These are phyloP conservation scores for Orbilia blumenaviensis DNA, from an alignment of 2,329 filamentous ascomycete species.

Conservation along the genomic window DNA sequence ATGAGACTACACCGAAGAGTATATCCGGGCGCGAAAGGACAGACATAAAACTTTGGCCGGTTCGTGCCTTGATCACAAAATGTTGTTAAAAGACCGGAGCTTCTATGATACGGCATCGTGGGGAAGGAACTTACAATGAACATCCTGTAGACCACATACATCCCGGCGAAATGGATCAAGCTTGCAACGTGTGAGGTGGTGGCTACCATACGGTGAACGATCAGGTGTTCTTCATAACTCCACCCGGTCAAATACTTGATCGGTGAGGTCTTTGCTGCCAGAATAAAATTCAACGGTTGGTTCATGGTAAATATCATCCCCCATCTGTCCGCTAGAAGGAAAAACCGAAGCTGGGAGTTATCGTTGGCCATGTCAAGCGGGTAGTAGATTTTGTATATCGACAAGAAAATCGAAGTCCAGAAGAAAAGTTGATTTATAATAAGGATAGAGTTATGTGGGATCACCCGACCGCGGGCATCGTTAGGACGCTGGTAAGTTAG, in stretches of 20 bases:
- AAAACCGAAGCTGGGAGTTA: constrained; percentile 59
- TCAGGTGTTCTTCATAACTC: constrained; percentile 73
- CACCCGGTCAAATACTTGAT: constrained; percentile 70
- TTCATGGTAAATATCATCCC: constrained; percentile 67
- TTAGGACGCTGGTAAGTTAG: constrained; percentile 46
- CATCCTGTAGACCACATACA: constrained; percentile 62
- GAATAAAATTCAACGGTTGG: constrained; percentile 68
- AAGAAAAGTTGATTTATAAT: constrained; percentile 35
- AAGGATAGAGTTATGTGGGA: constrained; percentile 24
- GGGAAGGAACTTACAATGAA: constrained; percentile 24
- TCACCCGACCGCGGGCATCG: constrained; percentile 18
- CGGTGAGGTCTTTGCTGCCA: constrained; percentile 74
- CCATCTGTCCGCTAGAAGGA: constrained; percentile 69
- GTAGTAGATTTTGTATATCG: constrained; percentile 46
- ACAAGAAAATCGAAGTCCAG: constrained; percentile 47
- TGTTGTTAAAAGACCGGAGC: constrained; percentile 64
- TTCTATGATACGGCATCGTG: constrained; percentile 64
- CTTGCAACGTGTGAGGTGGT: constrained; percentile 71
- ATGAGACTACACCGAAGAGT: constrained; percentile 69
- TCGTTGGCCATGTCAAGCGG: background rate
- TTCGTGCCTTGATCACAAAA: background rate
- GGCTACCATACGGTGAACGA: constrained; percentile 72
- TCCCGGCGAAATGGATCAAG: constrained; percentile 67
- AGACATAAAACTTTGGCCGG: constrained; percentile 66
- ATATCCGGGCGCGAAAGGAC: constrained; percentile 69